Evolutionary conservation across 345 rosid genomes (phyloP).

Genomic region (Psidium friedrichsthalianum): DNA sequence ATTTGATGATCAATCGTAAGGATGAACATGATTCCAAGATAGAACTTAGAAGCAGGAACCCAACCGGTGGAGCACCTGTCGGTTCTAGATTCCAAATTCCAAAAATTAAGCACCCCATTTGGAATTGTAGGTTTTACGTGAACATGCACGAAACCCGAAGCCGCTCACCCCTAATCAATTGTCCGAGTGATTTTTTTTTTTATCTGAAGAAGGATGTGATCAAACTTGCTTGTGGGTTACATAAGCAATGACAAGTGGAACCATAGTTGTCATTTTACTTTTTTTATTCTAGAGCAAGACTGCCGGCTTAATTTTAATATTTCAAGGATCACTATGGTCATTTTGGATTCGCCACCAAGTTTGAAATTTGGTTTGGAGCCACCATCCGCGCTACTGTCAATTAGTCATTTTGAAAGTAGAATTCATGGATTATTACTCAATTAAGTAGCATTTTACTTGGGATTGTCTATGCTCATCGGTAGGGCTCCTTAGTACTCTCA

Average conservation of each 20-base stretch:
- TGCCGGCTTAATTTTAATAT: no score
- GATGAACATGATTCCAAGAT: no score
- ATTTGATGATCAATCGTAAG: not conserved
- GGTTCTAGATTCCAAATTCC: no score
- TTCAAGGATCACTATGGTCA: not conserved
- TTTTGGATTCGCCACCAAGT: not conserved
- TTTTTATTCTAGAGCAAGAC: no score
- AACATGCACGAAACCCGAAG: no score
- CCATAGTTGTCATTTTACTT: no score
- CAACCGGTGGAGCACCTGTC: no score
- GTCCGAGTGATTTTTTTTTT: not conserved
- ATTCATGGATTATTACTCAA: not conserved
- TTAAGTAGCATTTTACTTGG: not conserved
- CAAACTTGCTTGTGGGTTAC: not conserved
- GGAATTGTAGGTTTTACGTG: no score
- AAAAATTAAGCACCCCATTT: no score
- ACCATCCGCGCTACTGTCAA: not conserved
- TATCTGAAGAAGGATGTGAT: not conserved
- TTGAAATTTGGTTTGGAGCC: not conserved
- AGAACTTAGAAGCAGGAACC: no score
- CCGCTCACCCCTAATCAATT: no score
- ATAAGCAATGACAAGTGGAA: not conserved
- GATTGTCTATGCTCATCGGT: not conserved
- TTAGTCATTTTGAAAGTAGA: not conserved
- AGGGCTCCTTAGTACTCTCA: not conserved